Base-by-base conservation (phyloP, 78 protist species). In the Dictyostelium purpureum region DNA sequence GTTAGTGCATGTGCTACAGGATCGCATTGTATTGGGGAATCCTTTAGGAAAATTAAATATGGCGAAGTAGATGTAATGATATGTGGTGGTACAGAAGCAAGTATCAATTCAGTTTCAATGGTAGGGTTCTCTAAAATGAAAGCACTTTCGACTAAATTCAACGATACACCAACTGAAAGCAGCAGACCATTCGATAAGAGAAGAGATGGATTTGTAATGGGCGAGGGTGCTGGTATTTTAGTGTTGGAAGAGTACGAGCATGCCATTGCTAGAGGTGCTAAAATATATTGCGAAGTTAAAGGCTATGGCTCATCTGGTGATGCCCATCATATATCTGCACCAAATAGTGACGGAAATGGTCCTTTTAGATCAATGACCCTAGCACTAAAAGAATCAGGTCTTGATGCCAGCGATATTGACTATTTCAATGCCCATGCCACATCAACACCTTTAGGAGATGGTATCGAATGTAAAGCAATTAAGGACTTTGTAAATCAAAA, bases 391-490 rank as follows among this genome's bases (percentile, higher is more conserved):
- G 85, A 42, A 24, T 87, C 97, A 14, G 74, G 70, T 28, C 7
- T 76, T 16, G 24, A 31, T 7, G 28, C 80, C 0, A 38, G 67
- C 2, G 57, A 79, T 6, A 43, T 98, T 37, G 98, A 57, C 12
- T 98, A 98, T 74, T 51, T 98, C 69, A 97, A 97, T 63, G 99
- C 99, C 2, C 99, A 98, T 35, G 98, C 99, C 28, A 98, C 99
- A 2, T 98, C 99, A 11, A 98, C 99, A 0, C 99, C 99, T 5
- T n/a, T 88, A 11, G 97, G 97, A 1, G 97, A 97, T 37, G 94
- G 38, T 19, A 63, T 96, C 6, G 99, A 97, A 75, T 47, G 54
- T 52, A n/a, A 26, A 31, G 97, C 97, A 21, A 82, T 97, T 40
- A 73, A 52, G n/a, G 33, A 59, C 0, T 54, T 95, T 6, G 87